These are phyloP conservation scores for Harrya chromipes DNA, from an alignment of 768 basidiomycete species.

Conservation along the genomic window DNA sequence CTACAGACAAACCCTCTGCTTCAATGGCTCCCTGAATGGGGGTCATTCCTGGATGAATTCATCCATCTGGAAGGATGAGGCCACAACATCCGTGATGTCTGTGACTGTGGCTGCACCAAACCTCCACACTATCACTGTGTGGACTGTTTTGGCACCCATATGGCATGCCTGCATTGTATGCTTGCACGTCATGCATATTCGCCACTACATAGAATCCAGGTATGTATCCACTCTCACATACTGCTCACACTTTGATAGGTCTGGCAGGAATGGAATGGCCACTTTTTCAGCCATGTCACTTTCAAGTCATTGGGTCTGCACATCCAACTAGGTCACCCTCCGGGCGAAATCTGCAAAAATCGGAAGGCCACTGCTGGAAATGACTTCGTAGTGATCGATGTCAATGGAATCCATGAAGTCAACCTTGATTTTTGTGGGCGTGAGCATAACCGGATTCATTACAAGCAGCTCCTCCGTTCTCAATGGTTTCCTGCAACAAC, in stretches of 20 bases:
- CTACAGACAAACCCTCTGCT: background rate
- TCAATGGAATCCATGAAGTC: background rate
- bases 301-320: background rate
- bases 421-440: conserved; percentile 1
- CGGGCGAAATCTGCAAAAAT: background rate
- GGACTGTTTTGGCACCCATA: background rate
- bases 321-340: conserved; percentile 1
- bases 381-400: background rate
- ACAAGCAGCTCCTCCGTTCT: background rate
- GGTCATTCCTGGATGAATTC: background rate
- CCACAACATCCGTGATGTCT: background rate
- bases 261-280: background rate
- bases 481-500: background rate
- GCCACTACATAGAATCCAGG: background rate
- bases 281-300: background rate
- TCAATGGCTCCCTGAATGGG: background rate
- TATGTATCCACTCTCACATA: background rate
- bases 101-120: background rate
- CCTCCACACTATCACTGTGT: background rate
- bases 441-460: background rate
- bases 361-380: background rate
- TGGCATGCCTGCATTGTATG: background rate
- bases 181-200: background rate
- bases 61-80: background rate
- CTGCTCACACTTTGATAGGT: no score